phyloP scores from a whole-genome alignment of 768 basidiomycete genomes.

The Termitomyces bulborhizus region DNA sequence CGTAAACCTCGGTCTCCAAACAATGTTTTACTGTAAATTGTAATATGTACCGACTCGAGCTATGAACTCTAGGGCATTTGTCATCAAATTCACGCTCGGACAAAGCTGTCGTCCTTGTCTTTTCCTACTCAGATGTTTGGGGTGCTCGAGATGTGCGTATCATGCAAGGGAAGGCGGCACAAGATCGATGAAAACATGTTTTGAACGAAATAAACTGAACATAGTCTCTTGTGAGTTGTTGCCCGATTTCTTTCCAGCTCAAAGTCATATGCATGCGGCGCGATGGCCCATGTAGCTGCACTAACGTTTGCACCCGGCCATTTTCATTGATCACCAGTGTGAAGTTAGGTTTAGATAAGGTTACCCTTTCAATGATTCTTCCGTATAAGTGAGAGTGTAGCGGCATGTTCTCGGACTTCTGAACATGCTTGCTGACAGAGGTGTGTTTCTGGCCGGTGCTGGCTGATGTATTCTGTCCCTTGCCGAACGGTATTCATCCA shows the following conservation, averaged over 20 bases:
- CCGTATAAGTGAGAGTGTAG: not conserved
- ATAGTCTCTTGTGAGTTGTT: not conserved
- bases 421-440: not conserved
- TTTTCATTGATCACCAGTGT: not conserved
- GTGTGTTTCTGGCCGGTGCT: not conserved
- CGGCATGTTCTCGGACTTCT: not conserved
- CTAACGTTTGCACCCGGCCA: not conserved
- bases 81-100: too few species aligned
- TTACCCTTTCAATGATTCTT: not conserved
- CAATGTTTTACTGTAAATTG: too few species aligned
- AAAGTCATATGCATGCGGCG: not conserved
- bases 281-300: not conserved
- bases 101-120: too few species aligned
- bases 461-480: not conserved
- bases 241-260: too few species aligned
- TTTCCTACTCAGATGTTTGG: too few species aligned
- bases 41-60: too few species aligned
- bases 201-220: too few species aligned
- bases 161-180: too few species aligned
- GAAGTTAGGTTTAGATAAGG: not conserved
- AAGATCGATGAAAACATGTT: too few species aligned
- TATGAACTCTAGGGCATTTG: too few species aligned
- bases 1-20: too few species aligned
- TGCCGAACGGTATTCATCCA: not conserved
- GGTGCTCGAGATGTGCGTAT: not conserved